phyloP scores from a whole-genome alignment of 179 eudicot genomes.

The Dionaea muscipula region DNA sequence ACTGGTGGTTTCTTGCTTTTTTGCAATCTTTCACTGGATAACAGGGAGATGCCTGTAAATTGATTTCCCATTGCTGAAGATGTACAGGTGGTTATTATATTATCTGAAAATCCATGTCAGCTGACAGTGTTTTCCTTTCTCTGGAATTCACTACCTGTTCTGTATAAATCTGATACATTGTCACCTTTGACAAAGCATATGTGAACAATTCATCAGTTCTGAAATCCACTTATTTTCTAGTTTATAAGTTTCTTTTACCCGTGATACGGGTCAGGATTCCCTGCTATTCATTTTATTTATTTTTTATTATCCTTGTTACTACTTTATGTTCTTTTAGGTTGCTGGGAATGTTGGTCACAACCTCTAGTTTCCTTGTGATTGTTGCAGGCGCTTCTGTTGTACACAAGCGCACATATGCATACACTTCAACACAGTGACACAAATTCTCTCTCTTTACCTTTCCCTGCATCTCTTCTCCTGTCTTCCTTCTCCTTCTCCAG shows the following conservation, averaged over 20 bases:
- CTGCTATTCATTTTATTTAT: not conserved
- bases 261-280: not conserved
- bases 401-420: not conserved
- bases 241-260: not conserved
- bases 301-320: not conserved
- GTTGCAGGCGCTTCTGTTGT: not conserved
- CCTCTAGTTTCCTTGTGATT: not conserved
- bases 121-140: conserved; percentile 24
- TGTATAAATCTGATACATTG: conserved; percentile 48
- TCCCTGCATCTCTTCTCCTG: not conserved
- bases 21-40: conserved; percentile 32
- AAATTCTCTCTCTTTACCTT: not conserved
- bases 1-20: conserved; percentile 17
- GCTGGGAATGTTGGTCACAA: not conserved
- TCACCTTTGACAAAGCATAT: conserved; percentile 36
- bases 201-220: conserved; percentile 28
- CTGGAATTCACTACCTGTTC: conserved; percentile 22
- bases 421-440: not conserved
- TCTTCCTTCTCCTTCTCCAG: not conserved
- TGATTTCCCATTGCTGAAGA: conserved; percentile 57
- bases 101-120: conserved; percentile 28
- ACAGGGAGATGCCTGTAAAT: conserved; percentile 56
- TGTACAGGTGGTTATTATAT: conserved; percentile 45
- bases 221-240: not conserved
- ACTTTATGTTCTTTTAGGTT: not conserved